A percentile compares a stretch with the other conserved stretches of the same genome.
Conservation (phyloP, 805 yeast species). For the Pichia occidentalis region DNA sequence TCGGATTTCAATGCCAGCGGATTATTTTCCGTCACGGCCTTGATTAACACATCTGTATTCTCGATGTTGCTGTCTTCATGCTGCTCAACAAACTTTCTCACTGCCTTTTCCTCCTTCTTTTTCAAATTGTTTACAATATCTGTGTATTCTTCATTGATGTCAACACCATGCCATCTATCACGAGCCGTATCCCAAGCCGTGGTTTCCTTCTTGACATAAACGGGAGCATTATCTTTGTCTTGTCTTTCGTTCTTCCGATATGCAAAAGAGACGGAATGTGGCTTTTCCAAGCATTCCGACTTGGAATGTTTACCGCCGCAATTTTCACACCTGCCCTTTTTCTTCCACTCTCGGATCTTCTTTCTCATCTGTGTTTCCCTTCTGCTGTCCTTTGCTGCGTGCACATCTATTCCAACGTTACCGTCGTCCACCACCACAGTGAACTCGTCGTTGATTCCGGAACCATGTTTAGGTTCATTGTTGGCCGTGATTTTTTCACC, state of each 20-base stretch:
- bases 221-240: constrained; percentile 4
- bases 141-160: constrained; percentile 51
- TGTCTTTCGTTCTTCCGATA: constrained; percentile 20
- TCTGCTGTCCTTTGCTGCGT: constrained; percentile 5
- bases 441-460: constrained; percentile 48
- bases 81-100: constrained; percentile 15
- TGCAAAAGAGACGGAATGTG: constrained; percentile 36
- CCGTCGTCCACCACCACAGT: constrained; percentile 18
- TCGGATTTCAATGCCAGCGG: constrained; percentile 16
- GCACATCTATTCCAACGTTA: constrained; percentile 7
- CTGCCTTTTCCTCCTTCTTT: constrained; percentile 26
- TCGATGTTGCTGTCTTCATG: constrained; percentile 36
- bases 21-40: constrained; percentile 10
- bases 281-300: constrained; percentile 54
- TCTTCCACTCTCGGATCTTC: constrained; percentile 12
- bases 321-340: constrained; percentile 43
- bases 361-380: constrained; percentile 3
- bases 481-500: constrained; percentile 35
- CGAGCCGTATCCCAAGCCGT: constrained; percentile 62
- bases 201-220: constrained; percentile 22
- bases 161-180: constrained; percentile 80
- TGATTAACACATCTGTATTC: constrained; percentile 17
- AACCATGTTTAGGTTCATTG: constrained; percentile 48
- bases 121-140: constrained; percentile 43
- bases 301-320: constrained; percentile 51